Evolutionary conservation across 768 basidiomycete genomes (phyloP).

Genomic region (Pleurotus pulmonarius): DNA sequence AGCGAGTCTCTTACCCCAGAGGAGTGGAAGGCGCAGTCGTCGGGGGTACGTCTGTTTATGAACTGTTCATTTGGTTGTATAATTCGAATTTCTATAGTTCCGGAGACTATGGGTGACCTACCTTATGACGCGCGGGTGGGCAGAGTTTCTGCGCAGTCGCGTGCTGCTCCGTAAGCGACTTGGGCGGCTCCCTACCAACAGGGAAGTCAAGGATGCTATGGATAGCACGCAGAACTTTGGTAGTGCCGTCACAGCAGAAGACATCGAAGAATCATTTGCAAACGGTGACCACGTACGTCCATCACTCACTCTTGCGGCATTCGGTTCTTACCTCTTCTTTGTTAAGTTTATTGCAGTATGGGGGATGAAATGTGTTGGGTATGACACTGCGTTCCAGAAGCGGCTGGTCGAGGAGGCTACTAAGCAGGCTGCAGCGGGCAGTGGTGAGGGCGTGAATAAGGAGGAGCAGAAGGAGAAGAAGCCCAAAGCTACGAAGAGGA

Average conservation of each 20-base stretch:
- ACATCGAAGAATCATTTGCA: conserved; percentile 23
- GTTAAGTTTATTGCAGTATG: conserved; percentile 28
- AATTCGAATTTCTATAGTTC: conserved; percentile 13
- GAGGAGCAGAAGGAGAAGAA: not conserved
- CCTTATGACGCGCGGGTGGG: conserved; percentile 25
- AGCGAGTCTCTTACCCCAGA: conserved; percentile 15
- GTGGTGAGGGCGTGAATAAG: not conserved
- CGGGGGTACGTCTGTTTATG: not conserved
- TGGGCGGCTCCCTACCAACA: conserved; percentile 18
- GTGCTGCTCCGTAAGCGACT: conserved; percentile 22
- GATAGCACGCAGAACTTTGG: not conserved
- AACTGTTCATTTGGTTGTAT: not conserved
- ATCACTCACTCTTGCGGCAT: not conserved
- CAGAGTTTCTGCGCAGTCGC: conserved; percentile 17
- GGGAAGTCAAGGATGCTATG: conserved; percentile 16
- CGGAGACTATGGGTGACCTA: conserved; percentile 23
- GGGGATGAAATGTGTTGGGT: conserved; percentile 38
- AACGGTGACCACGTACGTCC: conserved; percentile 27
- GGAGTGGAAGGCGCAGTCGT: conserved; percentile 21
- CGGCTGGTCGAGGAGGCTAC: conserved; percentile 15
- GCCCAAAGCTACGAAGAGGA: not conserved
- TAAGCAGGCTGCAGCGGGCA: not conserved
- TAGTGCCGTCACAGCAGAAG: conserved; percentile 15
- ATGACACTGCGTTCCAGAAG: conserved; percentile 32
- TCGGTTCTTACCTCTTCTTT: not conserved